Conservation (phyloP, 768 basidiomycete species). For the Agaricus blazei region DNA sequence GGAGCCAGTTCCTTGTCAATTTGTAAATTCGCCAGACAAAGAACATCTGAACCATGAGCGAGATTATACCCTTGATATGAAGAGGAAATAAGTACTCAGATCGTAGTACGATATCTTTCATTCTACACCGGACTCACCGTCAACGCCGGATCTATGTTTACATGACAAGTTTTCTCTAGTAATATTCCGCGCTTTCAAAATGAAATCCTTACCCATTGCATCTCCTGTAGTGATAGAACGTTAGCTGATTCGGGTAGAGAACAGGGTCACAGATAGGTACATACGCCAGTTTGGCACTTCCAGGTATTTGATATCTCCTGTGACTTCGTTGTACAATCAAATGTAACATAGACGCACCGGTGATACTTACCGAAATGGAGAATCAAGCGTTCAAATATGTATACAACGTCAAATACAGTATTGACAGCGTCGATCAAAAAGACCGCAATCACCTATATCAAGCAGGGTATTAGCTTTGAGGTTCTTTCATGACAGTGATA, state of each 20-base stretch:
- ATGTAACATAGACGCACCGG: too few relatives aligned
- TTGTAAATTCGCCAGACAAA: constrained; percentile 33
- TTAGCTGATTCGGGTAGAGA: too few relatives aligned
- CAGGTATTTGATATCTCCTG: constrained; percentile 15
- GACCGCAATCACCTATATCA: constrained; percentile 14
- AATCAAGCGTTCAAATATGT: constrained; percentile 44
- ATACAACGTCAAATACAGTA: constrained; percentile 35
- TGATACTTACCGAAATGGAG: constrained; percentile 35
- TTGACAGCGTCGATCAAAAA: constrained; percentile 46
- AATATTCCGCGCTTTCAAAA: too few relatives aligned
- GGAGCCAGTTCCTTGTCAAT: constrained; percentile 18
- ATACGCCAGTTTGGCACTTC: constrained; percentile 2
- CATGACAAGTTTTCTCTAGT: too few relatives aligned
- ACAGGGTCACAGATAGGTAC: background rate
- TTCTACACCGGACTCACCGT: too few relatives aligned
- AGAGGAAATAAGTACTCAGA: too few relatives aligned
- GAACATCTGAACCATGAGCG: constrained; percentile 39
- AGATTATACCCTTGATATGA: constrained; percentile 34
- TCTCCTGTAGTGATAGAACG: too few relatives aligned
- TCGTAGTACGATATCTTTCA: too few relatives aligned
- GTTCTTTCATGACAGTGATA: background rate
- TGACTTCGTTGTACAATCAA: background rate
- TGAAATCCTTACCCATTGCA: too few relatives aligned
- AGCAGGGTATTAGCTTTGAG: background rate
- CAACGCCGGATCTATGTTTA: too few relatives aligned